phyloP scores from a whole-genome alignment of 2,329 filamentous ascomycete species.

The Phaeosphaeriaceae sp. region DNA sequence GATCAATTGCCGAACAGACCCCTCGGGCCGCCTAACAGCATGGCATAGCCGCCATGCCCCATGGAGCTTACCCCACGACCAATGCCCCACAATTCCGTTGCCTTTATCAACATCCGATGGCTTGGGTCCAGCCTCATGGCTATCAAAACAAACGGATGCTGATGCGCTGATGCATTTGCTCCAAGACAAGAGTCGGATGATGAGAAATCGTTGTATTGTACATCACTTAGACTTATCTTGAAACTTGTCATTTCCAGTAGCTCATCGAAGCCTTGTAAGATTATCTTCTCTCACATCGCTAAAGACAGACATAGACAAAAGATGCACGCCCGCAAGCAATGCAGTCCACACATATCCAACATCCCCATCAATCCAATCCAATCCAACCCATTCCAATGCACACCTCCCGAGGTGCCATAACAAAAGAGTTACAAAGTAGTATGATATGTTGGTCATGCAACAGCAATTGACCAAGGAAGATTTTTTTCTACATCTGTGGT shows the following conservation, averaged over 20 bases:
- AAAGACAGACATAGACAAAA: slow-evolving; percentile 1
- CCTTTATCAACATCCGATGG: slow-evolving; percentile 12
- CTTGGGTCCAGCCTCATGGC: not conserved
- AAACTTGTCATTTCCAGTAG: not conserved
- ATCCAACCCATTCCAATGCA: not conserved
- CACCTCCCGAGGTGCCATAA: not conserved
- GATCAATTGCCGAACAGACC: slow-evolving; percentile 36
- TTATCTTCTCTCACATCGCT: slow-evolving; percentile 1
- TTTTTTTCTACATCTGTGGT: not conserved
- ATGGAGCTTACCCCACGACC: slow-evolving; percentile 13
- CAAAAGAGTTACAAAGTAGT: not conserved
- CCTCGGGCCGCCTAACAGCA: slow-evolving; percentile 21
- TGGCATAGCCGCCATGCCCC: slow-evolving; percentile 11
- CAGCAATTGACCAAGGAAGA: not conserved
- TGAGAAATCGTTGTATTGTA: too few relatives aligned
- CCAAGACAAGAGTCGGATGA: too few relatives aligned
- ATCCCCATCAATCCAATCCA: not conserved
- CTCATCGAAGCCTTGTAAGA: not conserved
- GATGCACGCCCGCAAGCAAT: not conserved
- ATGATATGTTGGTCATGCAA: not conserved
- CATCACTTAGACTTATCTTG: too few relatives aligned
- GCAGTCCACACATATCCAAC: not conserved
- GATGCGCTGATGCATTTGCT: not conserved
- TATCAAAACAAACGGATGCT: not conserved
- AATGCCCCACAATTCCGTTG: slow-evolving; percentile 24